These are phyloP conservation scores for Aspergillus funiculosus DNA, from an alignment of 495 filamentous ascomycete species.

Conservation along the genomic window DNA sequence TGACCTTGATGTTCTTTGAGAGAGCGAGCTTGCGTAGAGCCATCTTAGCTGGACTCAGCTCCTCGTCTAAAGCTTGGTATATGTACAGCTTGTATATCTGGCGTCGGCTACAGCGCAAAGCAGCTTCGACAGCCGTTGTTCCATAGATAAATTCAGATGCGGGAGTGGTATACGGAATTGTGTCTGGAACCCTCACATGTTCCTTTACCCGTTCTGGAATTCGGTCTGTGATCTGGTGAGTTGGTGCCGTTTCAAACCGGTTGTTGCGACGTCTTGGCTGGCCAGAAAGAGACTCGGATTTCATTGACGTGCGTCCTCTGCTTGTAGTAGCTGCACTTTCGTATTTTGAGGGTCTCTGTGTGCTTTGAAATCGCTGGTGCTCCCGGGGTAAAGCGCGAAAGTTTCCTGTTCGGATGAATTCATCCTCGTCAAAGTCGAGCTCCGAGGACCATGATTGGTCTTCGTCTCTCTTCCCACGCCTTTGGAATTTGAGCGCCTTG, in stretches of 20 bases:
- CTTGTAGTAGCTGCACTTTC: no score
- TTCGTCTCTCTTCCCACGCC: not conserved
- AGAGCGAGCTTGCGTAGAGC: conserved; percentile 54
- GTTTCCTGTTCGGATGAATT: conserved; percentile 33
- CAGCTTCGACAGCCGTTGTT: conserved; percentile 71
- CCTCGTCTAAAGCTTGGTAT: conserved; percentile 46
- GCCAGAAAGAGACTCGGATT: no score
- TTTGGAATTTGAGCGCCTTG: not conserved
- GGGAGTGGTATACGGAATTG: conserved; percentile 74
- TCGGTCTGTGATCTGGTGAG: conserved; percentile 25
- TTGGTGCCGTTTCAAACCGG: conserved; percentile 6
- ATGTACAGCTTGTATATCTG: conserved; percentile 82
- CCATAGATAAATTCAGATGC: conserved; percentile 92
- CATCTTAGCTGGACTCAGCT: conserved; percentile 34
- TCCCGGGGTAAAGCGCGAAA: conserved; percentile 28
- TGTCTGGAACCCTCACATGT: conserved; percentile 43
- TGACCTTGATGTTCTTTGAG: conserved; percentile 47
- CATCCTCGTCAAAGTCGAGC: conserved; percentile 27
- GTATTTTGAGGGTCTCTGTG: not conserved
- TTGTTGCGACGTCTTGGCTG: not conserved
- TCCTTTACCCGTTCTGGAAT: conserved; percentile 37
- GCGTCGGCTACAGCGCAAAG: conserved; percentile 60
- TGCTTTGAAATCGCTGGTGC: conserved; percentile 18
- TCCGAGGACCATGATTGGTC: not conserved
- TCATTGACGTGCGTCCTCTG: no score